Evolutionary conservation across 257 asterid species (phyloP), one percentile per base, ranked within the genome.

Genomic region (Petunia axillaris): DNA sequence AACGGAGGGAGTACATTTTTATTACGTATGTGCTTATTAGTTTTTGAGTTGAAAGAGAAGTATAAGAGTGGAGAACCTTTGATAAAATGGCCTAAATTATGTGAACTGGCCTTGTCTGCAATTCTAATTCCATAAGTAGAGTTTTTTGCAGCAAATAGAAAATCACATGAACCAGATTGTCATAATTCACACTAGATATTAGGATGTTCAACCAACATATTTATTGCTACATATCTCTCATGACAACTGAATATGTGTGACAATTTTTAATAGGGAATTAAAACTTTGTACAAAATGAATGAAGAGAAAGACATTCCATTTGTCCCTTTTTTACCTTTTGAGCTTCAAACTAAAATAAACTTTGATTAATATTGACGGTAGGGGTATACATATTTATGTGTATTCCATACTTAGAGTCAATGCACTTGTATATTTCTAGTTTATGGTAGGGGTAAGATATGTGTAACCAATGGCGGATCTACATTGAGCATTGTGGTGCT

Each of bases 301-400:
- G 10, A 38, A 38, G 35, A 65, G 6, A 65, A 66, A 66, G 74
- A 66, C 75, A 66, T 66, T 7, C 75, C 75, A 7, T 66, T 25
- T 66, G 37, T 66, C 53, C 14, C 1, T 16, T 11, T 64, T 37
- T 64, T 63, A 64, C 70, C 37, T 15, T 39, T 40, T 2, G 3
- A 40, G 44, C 1, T 40, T n/a, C 6, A 0, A 58, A n/a, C 16
- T 0, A 58, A 25, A 58, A 16, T 6, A 58, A 58, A 58, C 8
- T 15, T 58, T 58, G 8, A 54, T 6, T 54, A 54, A 11, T 8
- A 48, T 13, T 54, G 25, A 54, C 25, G 7, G 6, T 58, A 5
- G 4, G 9, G 54, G 11, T 8, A 48, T 8, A 48, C 3, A 48
- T 1, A 3, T 48, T 48, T 48, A 48, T 48, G 53, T 48, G 53